Evolutionary conservation across 352 stramenopile genomes (phyloP).

Genomic region (Phytophthora pluvialis): DNA sequence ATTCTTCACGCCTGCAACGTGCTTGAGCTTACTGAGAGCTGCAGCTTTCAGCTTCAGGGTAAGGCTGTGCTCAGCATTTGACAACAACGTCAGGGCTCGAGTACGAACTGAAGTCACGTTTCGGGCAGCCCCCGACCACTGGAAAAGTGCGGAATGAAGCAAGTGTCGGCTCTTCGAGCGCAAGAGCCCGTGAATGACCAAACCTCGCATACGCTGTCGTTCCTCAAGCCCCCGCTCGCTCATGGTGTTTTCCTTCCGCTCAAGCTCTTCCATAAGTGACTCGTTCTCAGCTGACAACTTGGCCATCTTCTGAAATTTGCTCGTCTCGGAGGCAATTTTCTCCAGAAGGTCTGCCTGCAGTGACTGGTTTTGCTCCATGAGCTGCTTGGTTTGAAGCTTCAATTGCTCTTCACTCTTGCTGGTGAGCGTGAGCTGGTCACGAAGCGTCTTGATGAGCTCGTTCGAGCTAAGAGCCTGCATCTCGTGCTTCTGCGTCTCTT

Average conservation of each 20-base stretch:
- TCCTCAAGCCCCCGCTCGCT: constrained; percentile 39
- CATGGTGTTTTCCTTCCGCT: constrained; percentile 46
- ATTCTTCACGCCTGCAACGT: constrained; percentile 3
- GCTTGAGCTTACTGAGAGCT: constrained; percentile 34
- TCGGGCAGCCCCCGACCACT: constrained; percentile 32
- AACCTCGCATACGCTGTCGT: constrained; percentile 31
- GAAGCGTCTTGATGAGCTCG: constrained; percentile 59
- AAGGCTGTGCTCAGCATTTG: constrained; percentile 2
- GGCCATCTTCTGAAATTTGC: constrained; percentile 74
- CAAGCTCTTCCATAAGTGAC: constrained; percentile 55
- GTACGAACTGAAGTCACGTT: constrained; percentile 16
- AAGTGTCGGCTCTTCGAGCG: constrained; percentile 40
- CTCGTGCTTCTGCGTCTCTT: constrained; percentile 64
- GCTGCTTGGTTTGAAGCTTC: constrained; percentile 71
- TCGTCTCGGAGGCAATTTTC: constrained; percentile 68
- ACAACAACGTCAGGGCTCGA: constrained; percentile 31
- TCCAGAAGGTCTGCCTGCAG: constrained; percentile 70
- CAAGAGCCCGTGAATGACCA: constrained; percentile 41
- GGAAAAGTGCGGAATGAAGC: constrained; percentile 33
- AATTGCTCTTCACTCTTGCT: constrained; percentile 71
- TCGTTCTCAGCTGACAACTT: constrained; percentile 68
- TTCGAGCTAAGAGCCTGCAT: constrained; percentile 65
- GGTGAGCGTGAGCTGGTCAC: constrained; percentile 57
- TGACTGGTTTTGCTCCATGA: constrained; percentile 75
- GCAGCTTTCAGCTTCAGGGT: constrained; percentile 31